A percentile compares a stretch with the other conserved stretches of the same genome.
Conservation (phyloP, 1,284 basidiomycete species). For the Leccinum pseudoinsigne region DNA sequence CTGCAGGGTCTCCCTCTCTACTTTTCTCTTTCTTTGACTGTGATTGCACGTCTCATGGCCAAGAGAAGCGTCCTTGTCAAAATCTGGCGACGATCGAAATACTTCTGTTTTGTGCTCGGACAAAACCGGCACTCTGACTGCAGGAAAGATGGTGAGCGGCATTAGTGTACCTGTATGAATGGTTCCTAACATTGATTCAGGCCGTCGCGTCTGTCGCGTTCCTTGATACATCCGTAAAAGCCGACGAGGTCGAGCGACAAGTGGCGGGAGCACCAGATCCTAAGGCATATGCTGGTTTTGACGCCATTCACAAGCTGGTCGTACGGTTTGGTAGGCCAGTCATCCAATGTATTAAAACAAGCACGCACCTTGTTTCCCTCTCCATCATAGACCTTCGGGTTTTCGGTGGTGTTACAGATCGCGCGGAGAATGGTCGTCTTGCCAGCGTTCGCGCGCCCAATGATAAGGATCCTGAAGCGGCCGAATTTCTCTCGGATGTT, state of each 20-base stretch:
- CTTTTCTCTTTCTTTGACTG: slow-evolving; percentile 51
- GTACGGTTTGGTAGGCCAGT: too few relatives aligned
- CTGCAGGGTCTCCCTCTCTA: slow-evolving; percentile 46
- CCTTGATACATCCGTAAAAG: slow-evolving; percentile 36
- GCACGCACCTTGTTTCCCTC: too few relatives aligned
- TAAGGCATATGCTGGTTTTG: slow-evolving; percentile 20
- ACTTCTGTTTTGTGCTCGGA: slow-evolving; percentile 55
- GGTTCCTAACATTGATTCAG: slow-evolving; percentile 17
- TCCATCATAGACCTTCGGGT: too few relatives aligned
- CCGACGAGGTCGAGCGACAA: slow-evolving; percentile 31
- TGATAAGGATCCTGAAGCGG: too few relatives aligned
- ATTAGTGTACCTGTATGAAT: background rate
- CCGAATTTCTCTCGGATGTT: too few relatives aligned
- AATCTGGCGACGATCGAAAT: slow-evolving; percentile 61
- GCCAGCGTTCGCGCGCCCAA: too few relatives aligned
- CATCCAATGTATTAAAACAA: too few relatives aligned
- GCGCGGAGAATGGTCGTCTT: too few relatives aligned
- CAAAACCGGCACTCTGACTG: slow-evolving; percentile 51
- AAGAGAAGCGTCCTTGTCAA: slow-evolving; percentile 58
- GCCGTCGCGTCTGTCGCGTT: slow-evolving; percentile 45
- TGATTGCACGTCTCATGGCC: slow-evolving; percentile 51
- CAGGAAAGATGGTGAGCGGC: slow-evolving; percentile 38
- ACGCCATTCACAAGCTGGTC: slow-evolving; percentile 38
- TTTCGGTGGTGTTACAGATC: too few relatives aligned
- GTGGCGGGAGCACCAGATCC: slow-evolving; percentile 18